Evolutionary conservation across 257 asterid genomes (phyloP), one percentile per base, ranked within the genome.

Genomic region (Jacaranda copaia): DNA sequence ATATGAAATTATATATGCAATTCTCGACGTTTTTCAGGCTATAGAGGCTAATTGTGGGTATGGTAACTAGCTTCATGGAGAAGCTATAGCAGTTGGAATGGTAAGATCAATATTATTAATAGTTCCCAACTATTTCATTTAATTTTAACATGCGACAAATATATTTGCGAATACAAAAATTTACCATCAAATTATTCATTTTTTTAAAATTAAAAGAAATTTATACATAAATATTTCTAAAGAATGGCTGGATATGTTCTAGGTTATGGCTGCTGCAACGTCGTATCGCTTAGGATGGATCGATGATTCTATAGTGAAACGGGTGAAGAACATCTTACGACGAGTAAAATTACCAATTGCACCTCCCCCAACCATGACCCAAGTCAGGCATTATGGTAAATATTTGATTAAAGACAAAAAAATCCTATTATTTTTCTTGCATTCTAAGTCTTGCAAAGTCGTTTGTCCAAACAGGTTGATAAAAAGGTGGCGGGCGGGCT

Each of bases 401-500:
- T 60, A 60, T 25, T 49, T 11, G n/a, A 49, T 8, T 49, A 8
- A 9, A 25, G 5, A 49, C 5, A 11, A 8, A 13, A 13, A 5
- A 49, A 49, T 49, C 55, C 49, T 0, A 4, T 49, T 49, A 49
- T 49, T 49, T 48, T 49, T 13, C 13, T 49, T 9, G 1, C 13
- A 49, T 7, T 49, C 13, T 8, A 25, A 25, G 32, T 25, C 32
- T 25, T 25, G 2, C 32, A 25, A 25, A 25, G 32, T 25, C 2
- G 32, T 25, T 49, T 49, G 12, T 49, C 46, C 46, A 42, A 49
- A 49, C 56, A 72, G 93, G 91, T 88, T 20, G 89, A 88, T 77
- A 88, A 88, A 55, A 88, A 88, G 80, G 93, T 88, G 46, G 93
- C 91, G 1, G 89, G 86, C 48, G 93, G 93, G 36, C 25, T 79